Conservation (phyloP, 352 stramenopile species). For the Phytopythium kandeliae region DNA sequence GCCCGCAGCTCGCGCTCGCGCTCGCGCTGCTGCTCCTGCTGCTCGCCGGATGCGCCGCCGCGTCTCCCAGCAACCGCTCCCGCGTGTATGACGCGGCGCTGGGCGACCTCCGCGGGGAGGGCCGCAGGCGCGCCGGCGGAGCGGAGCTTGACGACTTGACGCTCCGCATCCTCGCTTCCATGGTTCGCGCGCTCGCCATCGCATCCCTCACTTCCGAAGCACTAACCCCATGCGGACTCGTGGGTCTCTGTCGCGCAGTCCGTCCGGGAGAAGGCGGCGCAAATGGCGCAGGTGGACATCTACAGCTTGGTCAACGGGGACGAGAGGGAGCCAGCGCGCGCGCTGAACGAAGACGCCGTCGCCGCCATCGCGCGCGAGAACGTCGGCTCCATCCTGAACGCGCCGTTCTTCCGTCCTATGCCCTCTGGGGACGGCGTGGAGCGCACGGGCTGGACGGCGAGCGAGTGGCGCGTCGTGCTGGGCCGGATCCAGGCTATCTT, state of each 20-base stretch:
- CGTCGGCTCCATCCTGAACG: slow-evolving; percentile 87
- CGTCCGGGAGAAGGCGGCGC: slow-evolving; percentile 60
- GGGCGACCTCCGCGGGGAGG: slow-evolving; percentile 4
- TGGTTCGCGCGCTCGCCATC: background rate
- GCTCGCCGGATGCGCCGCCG: background rate
- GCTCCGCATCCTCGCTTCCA: background rate
- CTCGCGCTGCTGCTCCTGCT: background rate
- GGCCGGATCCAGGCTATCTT: slow-evolving; percentile 73
- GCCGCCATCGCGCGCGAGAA: slow-evolving; percentile 60
- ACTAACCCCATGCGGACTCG: no score
- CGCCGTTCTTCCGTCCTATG: slow-evolving; percentile 34
- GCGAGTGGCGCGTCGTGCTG: slow-evolving; percentile 58
- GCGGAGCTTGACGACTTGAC: background rate
- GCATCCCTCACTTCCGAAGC: no score
- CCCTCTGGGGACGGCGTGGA: background rate
- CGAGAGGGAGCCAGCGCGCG: slow-evolving; percentile 31
- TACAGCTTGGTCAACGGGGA: slow-evolving; percentile 71
- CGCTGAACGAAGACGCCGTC: slow-evolving; percentile 45
- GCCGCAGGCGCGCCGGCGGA: background rate
- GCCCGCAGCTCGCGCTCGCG: background rate
- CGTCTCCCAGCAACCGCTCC: background rate
- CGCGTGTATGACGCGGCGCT: slow-evolving; percentile 16
- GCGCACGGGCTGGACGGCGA: slow-evolving; percentile 56
- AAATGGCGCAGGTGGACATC: slow-evolving; percentile 92
- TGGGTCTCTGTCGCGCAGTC: slow-evolving; percentile 22